These are phyloP conservation scores for Austroboletus novae-zelandiae DNA, from an alignment of 1,284 basidiomycete species.

Conservation along the genomic window DNA sequence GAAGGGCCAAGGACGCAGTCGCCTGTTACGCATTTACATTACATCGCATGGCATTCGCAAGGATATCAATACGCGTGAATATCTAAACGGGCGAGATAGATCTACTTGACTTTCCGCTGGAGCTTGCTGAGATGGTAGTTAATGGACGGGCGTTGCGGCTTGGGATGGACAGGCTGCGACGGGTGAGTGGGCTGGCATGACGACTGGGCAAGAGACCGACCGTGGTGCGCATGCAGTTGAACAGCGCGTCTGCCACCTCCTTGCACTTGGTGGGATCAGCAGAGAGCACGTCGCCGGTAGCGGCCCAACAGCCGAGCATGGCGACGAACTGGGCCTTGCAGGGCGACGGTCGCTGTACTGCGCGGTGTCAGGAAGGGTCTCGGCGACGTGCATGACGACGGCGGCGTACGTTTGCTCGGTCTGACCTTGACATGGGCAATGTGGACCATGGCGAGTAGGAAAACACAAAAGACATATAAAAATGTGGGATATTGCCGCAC, in stretches of 20 bases:
- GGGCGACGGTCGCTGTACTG: slow-evolving; percentile 25
- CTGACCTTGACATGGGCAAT: slow-evolving; percentile 80
- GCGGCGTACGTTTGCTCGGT: slow-evolving; percentile 66
- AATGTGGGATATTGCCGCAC: not conserved
- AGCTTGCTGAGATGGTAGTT: slow-evolving; percentile 84
- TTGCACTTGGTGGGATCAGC: slow-evolving; percentile 53
- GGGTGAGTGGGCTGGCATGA: not conserved
- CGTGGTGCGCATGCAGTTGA: slow-evolving; percentile 84
- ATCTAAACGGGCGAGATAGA: slow-evolving; percentile 22
- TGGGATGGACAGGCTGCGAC: slow-evolving; percentile 58
- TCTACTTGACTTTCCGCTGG: slow-evolving; percentile 67
- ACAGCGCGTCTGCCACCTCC: slow-evolving; percentile 64
- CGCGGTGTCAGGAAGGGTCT: not conserved
- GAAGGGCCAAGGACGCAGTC: not conserved
- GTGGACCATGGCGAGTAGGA: slow-evolving; percentile 41
- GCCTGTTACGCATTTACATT: slow-evolving; percentile 13
- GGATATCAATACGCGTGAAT: slow-evolving; percentile 12
- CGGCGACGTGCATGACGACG: not conserved
- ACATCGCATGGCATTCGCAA: slow-evolving; percentile 18
- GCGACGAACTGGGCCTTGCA: slow-evolving; percentile 63
- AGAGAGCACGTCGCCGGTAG: slow-evolving; percentile 68
- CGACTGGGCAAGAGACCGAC: slow-evolving; percentile 47
- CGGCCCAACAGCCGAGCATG: slow-evolving; percentile 94
- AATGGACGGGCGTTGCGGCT: slow-evolving; percentile 68
- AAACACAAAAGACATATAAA: not conserved